Base-by-base conservation (phyloP, 495 filamentous ascomycete genomes). In the Rusavskia elegans region DNA sequence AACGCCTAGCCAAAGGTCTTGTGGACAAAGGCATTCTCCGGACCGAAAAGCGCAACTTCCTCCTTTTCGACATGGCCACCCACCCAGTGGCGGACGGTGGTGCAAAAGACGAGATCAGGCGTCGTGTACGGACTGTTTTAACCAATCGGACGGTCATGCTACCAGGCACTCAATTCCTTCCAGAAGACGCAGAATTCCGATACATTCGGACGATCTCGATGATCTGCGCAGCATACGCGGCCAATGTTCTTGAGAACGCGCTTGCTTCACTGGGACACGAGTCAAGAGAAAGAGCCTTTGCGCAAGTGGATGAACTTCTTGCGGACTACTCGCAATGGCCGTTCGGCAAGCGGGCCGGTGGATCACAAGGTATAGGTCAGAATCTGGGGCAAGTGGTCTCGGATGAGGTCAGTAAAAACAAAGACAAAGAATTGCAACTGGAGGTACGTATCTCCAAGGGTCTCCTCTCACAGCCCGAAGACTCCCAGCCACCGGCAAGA, bases 61-160 rank as follows among this genome's bases (percentile, higher is more conserved):
- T 98, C 58, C 84, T 98, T 50, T 98, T 98, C 71, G 92, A 98
- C 71, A 98, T 98, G 92, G 92, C 92, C 13, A 98, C 92, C 42
- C 92, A 97, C 66, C 92, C 92, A n/a, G 89, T 98, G 29, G 92
- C 87, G 54, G 92, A 97, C 64, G 85, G 87, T 55, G 90, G 89
- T 59, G 92, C 92, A 50, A 98, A 98, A 70, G 92, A 98, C 58
- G 92, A 98, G 69, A 87, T 98, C 58, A 80, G 90, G 59, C 78
- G 84, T 61, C 82, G 92, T 55, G 92, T 96, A 50, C 82, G 92
- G 62, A 92, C 87, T 65, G 80, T 95, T 49, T 80, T 96, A 59
- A 96, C 87, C 53, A 87, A 87, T 65, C 81, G 92, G 55, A 97
- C 93, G 42, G 88, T 97, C 55, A 88, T 97, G 29, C 74, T 98